Conservation (phyloP, 768 basidiomycete species). For the Dictyophora rubrovolvata region DNA sequence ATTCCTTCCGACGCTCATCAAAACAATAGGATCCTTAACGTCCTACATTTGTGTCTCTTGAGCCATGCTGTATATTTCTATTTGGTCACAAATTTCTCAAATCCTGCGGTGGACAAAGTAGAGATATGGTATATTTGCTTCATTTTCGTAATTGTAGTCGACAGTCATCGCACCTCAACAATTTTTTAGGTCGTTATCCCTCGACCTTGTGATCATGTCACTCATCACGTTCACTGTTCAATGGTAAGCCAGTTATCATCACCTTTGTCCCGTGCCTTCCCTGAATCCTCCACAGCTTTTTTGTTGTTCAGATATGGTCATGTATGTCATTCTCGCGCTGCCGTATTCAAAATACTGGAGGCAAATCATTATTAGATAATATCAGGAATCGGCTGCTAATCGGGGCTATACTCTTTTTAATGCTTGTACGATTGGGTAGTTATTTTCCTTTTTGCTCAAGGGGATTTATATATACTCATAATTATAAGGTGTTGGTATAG, state of each 20-base stretch:
- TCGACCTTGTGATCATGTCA: not conserved
- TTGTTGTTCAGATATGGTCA: not conserved
- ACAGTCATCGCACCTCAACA: not conserved
- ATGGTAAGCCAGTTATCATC: not conserved
- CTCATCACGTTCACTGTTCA: conserved; percentile 3
- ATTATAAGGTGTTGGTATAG: not conserved
- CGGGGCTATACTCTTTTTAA: not conserved
- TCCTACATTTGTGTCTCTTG: not conserved
- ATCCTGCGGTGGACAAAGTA: not conserved
- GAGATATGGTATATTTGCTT: conserved; percentile 1
- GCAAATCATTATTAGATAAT: not conserved
- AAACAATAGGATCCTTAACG: not conserved
- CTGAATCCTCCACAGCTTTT: not conserved
- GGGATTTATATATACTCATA: not conserved
- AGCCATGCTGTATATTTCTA: not conserved
- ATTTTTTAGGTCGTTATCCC: not conserved
- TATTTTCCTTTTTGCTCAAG: not conserved
- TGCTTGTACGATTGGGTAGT: conserved; percentile 3
- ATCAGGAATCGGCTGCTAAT: not conserved
- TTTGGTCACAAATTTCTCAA: conserved; percentile 1
- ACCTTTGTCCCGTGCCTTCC: not conserved
- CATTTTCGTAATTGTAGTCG: not conserved
- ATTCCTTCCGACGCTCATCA: no score
- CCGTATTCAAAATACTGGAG: not conserved
- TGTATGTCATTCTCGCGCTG: not conserved